Conservation (phyloP, 805 yeast species). For the Kazachstania martiniae region DNA sequence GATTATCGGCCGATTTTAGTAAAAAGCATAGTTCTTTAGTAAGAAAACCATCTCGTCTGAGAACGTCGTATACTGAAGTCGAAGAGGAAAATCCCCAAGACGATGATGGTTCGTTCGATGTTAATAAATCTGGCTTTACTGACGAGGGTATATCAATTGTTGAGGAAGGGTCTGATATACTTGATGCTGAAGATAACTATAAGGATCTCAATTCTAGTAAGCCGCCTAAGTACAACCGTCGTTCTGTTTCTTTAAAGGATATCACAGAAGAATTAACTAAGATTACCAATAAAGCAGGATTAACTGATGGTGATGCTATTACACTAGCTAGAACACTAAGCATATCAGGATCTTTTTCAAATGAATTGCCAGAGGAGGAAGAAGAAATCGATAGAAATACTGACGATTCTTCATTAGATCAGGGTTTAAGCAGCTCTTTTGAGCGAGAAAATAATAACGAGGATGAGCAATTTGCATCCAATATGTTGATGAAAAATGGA, state of each 20-base stretch:
- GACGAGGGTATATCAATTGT: no score
- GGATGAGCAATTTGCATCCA: conserved; percentile 21
- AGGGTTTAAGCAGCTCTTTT: no score
- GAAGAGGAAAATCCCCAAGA: conserved; percentile 23
- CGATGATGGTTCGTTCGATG: conserved; percentile 16
- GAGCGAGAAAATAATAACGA: conserved; percentile 2
- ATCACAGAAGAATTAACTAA: conserved; percentile 66
- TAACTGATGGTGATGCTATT: conserved; percentile 71
- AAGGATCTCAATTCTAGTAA: background rate
- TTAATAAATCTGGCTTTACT: no score
- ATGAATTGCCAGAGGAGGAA: conserved; percentile 1
- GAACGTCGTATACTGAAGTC: conserved; percentile 25
- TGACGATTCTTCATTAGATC: background rate
- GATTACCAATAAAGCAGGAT: conserved; percentile 65
- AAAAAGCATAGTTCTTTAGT: conserved; percentile 15
- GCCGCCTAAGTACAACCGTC: background rate
- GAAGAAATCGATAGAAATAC: no score
- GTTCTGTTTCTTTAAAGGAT: conserved; percentile 51
- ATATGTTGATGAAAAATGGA: conserved; percentile 21
- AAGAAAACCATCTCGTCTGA: conserved; percentile 26
- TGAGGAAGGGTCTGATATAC: no score
- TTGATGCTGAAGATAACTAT: background rate
- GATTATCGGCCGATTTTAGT: conserved; percentile 20
- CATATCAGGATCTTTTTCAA: conserved; percentile 48
- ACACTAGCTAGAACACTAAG: conserved; percentile 74